phyloP scores from a whole-genome alignment of 2,329 filamentous ascomycete species.

The Pleurostoma richardsiae region DNA sequence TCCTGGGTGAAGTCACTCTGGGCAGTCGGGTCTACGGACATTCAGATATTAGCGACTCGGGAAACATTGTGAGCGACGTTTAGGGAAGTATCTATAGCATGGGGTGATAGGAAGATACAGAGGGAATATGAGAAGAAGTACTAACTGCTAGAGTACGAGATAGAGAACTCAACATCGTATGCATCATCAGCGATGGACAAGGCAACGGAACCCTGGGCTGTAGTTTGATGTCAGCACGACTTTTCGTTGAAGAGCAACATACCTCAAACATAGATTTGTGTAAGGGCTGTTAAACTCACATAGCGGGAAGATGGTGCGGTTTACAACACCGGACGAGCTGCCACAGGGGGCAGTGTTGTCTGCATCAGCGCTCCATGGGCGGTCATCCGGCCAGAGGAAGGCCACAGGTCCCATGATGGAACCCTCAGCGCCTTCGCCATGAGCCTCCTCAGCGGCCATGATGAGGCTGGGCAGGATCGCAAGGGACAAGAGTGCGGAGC shows the following conservation, averaged over 20 bases:
- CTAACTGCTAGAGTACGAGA: slow-evolving; percentile 25
- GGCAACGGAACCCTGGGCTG: slow-evolving; percentile 44
- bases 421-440: slow-evolving; percentile 20
- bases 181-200: slow-evolving; percentile 47
- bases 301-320: slow-evolving; percentile 46
- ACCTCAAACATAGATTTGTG: no score
- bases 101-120: no score
- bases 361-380: slow-evolving; percentile 39
- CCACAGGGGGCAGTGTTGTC: slow-evolving; percentile 50
- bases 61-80: background rate
- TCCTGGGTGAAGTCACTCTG: slow-evolving; percentile 34
- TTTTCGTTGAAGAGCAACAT: no score
- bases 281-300: slow-evolving; percentile 23
- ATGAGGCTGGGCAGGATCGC: background rate
- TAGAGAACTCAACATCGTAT: slow-evolving; percentile 42
- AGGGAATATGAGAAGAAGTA: background rate
- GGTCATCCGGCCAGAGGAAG: slow-evolving; percentile 49
- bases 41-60: background rate
- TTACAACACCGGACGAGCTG: slow-evolving; percentile 33
- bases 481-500: background rate
- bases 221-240: background rate
- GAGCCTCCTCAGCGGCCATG: slow-evolving; percentile 1
- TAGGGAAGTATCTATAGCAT: no score
- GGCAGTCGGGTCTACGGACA: slow-evolving; percentile 26
- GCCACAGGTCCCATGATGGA: slow-evolving; percentile 47